A percentile compares a stretch with the other conserved stretches of the same genome.
Evolutionary conservation across 2,329 filamentous ascomycete species (phyloP).

Genomic region (Phialophora chinensis): DNA sequence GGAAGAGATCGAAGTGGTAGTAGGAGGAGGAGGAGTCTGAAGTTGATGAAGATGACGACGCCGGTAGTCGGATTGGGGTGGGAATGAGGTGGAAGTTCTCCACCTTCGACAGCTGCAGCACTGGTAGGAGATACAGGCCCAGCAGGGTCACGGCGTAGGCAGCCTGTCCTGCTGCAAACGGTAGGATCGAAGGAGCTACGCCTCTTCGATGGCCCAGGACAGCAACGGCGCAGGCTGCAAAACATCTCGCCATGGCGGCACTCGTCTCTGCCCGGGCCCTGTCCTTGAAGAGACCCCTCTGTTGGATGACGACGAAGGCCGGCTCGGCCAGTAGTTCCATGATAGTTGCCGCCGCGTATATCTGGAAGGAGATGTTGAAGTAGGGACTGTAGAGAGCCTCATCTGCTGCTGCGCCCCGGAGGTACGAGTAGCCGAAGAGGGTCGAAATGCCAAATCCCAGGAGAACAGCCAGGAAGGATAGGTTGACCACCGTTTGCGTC

Average conservation of each 20-base stretch:
- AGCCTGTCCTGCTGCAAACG: slow-evolving; percentile 87
- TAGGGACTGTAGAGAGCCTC: slow-evolving; percentile 65
- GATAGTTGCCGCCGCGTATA: slow-evolving; percentile 64
- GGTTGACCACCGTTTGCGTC: slow-evolving; percentile 80
- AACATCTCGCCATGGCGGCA: slow-evolving; percentile 78
- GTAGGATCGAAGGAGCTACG: slow-evolving; percentile 73
- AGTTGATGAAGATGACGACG: not conserved
- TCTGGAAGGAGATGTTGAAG: slow-evolving; percentile 61
- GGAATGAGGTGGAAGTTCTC: slow-evolving; percentile 73
- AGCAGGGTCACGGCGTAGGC: slow-evolving; percentile 74
- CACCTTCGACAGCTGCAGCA: slow-evolving; percentile 60
- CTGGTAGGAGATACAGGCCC: slow-evolving; percentile 70
- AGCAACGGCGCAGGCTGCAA: slow-evolving; percentile 73
- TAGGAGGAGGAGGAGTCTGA: slow-evolving; percentile 30
- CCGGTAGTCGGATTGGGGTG: slow-evolving; percentile 39
- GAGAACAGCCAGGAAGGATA: slow-evolving; percentile 78
- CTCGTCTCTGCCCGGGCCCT: slow-evolving; percentile 82
- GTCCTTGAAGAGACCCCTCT: slow-evolving; percentile 77
- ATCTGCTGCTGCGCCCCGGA: slow-evolving; percentile 59
- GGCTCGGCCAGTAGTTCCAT: slow-evolving; percentile 86
- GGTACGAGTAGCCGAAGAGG: slow-evolving; percentile 71
- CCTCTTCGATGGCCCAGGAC: slow-evolving; percentile 55
- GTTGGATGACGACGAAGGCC: slow-evolving; percentile 85
- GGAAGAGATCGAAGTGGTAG: slow-evolving; percentile 68
- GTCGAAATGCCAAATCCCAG: slow-evolving; percentile 71